phyloP scores from a whole-genome alignment of 176 grass and related monocot species.

The Carex pumila region DNA sequence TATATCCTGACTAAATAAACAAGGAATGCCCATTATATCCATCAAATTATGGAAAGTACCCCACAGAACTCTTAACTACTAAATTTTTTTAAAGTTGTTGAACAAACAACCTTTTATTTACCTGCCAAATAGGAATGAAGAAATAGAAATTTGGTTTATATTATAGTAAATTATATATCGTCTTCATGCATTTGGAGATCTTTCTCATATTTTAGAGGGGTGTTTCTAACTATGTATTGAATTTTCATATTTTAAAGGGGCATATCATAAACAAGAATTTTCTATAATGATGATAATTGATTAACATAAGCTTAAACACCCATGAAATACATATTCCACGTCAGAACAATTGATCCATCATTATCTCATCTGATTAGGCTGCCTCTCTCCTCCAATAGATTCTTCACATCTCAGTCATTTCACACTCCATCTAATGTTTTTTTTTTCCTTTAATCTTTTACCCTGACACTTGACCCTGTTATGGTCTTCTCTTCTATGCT shows the following conservation, averaged over 20 bases:
- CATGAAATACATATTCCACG: neutral
- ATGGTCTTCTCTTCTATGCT: neutral
- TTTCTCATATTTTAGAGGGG: neutral
- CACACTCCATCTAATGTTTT: slow-evolving; percentile 19
- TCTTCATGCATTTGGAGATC: neutral
- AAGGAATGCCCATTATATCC: neutral
- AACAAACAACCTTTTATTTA: neutral
- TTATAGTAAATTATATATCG: neutral
- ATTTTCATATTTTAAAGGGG: neutral
- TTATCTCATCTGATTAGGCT: slow-evolving; percentile 17
- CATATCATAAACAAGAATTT: neutral
- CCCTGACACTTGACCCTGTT: neutral
- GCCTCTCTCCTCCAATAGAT: slow-evolving; percentile 15
- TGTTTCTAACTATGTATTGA: neutral
- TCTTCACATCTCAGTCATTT: slow-evolving; percentile 36
- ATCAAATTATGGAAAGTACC: neutral
- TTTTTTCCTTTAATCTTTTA: slow-evolving; percentile 5
- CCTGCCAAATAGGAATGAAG: neutral
- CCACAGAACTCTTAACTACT: neutral
- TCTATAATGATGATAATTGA: neutral
- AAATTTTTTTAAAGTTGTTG: neutral
- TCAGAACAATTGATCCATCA: slow-evolving; percentile 15
- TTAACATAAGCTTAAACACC: neutral
- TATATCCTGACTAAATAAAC: neutral
- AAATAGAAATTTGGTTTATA: neutral